Percentiles rank a stretch among this genome's conserved stretches.
phyloP scores from a whole-genome alignment of 1,284 basidiomycete genomes.

The Meripilus lineatus region DNA sequence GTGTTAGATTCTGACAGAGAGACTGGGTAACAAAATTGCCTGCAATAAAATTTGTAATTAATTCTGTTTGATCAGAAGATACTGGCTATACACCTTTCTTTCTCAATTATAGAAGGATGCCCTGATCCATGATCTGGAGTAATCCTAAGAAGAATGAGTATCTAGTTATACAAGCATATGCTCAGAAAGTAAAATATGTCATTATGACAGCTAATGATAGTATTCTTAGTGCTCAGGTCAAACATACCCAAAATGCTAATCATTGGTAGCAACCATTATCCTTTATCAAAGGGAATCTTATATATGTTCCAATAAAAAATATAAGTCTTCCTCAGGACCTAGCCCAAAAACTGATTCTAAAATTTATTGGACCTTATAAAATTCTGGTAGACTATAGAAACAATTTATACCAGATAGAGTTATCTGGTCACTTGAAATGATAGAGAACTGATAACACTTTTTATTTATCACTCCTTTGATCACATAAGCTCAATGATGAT shows the following conservation, averaged over 20 bases:
- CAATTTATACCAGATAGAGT: slow-evolving; percentile 23
- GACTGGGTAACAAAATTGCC: slow-evolving; percentile 35
- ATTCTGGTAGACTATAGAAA: slow-evolving; percentile 23
- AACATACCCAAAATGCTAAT: slow-evolving; percentile 23
- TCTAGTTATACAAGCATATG: slow-evolving; percentile 17
- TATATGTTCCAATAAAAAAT: slow-evolving; percentile 34
- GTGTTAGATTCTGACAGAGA: slow-evolving; percentile 26
- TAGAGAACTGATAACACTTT: slow-evolving; percentile 26
- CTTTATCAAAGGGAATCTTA: slow-evolving; percentile 21
- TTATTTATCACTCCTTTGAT: slow-evolving; percentile 21
- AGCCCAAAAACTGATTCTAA: slow-evolving; percentile 28
- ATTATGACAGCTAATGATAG: slow-evolving; percentile 21
- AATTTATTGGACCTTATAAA: slow-evolving; percentile 30
- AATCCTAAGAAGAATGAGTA: slow-evolving; percentile 18
- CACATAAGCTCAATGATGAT: slow-evolving; percentile 27
- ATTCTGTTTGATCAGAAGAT: slow-evolving; percentile 25
- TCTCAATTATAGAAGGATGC: slow-evolving; percentile 30
- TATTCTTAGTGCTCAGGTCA: slow-evolving; percentile 23
- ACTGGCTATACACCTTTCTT: slow-evolving; percentile 33
- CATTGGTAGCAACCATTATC: slow-evolving; percentile 6
- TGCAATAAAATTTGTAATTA: slow-evolving; percentile 32
- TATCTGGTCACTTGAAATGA: slow-evolving; percentile 22
- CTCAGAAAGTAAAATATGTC: slow-evolving; percentile 10
- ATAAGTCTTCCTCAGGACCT: slow-evolving; percentile 24
- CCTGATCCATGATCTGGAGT: slow-evolving; percentile 27